Conservation (phyloP, 2,329 filamentous ascomycete genomes). For the Curvularia sp. region DNA sequence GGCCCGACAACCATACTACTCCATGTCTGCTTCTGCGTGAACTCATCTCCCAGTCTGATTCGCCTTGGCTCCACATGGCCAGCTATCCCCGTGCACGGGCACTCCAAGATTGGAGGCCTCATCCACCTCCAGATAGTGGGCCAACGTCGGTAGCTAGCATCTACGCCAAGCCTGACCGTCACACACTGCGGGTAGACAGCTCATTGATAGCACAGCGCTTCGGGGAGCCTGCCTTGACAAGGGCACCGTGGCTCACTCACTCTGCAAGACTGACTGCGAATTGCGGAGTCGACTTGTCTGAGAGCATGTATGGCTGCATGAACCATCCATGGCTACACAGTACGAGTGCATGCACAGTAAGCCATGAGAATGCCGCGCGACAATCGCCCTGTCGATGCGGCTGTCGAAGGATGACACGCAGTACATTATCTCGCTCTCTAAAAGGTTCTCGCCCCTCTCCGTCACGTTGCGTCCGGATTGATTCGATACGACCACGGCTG, state of each 20-base stretch:
- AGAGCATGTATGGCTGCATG: not conserved
- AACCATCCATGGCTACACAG: too few species aligned
- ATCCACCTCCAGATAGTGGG: not conserved
- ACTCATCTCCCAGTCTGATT: slow-evolving; percentile 3
- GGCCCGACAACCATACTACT: slow-evolving; percentile 1
- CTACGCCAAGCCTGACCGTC: slow-evolving; percentile 3
- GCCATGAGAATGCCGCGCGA: slow-evolving; percentile 10
- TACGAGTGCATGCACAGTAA: slow-evolving; percentile 8
- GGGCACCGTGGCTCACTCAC: slow-evolving; percentile 5
- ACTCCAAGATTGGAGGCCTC: slow-evolving; percentile 4
- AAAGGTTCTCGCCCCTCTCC: not conserved
- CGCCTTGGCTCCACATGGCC: slow-evolving; percentile 1
- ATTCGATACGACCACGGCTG: not conserved
- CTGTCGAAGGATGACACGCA: slow-evolving; percentile 12
- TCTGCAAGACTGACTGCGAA: slow-evolving; percentile 1
- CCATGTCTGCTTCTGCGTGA: slow-evolving; percentile 12
- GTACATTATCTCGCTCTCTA: slow-evolving; percentile 6
- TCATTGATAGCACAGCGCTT: slow-evolving; percentile 13
- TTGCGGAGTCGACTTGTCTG: not conserved
- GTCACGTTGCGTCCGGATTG: not conserved
- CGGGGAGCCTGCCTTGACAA: slow-evolving; percentile 3
- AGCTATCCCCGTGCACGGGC: not conserved
- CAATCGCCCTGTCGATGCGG: slow-evolving; percentile 6
- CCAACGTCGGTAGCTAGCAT: slow-evolving; percentile 4
- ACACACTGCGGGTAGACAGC: slow-evolving; percentile 7